These are phyloP conservation scores for Solanum appendiculatum DNA, from an alignment of 257 asterid species.

Conservation along the genomic window DNA sequence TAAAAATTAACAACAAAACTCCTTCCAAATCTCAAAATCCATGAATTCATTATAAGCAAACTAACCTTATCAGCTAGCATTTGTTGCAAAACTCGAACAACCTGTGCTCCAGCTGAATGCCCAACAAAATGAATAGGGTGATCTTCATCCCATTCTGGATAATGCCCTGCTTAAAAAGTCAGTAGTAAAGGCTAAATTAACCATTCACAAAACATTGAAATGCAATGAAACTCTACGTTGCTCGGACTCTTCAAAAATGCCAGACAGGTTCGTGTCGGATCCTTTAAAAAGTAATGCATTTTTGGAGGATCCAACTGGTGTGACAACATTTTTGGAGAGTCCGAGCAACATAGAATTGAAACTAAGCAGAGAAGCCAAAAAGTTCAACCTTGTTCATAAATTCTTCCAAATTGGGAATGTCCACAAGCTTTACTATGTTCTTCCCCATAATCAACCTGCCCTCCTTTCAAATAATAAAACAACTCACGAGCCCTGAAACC, in stretches of 20 bases:
- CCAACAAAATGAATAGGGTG: constrained; percentile 94
- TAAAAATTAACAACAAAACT: not conserved
- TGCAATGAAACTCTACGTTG: not conserved
- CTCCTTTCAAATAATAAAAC: constrained; percentile 95
- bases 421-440: constrained; percentile 92
- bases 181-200: not conserved
- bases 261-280: not conserved
- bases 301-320: not conserved
- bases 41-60: not conserved
- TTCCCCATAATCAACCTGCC: constrained; percentile 91
- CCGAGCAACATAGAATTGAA: not conserved
- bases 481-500: constrained; percentile 83
- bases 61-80: constrained; percentile 93
- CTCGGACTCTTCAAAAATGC: not conserved
- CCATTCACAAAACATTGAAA: not conserved
- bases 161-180: constrained; percentile 43
- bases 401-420: constrained; percentile 73
- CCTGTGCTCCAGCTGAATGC: constrained; percentile 98
- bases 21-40: not conserved
- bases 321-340: not conserved
- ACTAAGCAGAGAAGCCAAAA: not conserved
- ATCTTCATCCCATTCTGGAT: constrained; percentile 95
- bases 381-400: constrained; percentile 52
- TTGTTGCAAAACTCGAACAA: constrained; percentile 85
- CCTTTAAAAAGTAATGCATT: not conserved